These are phyloP conservation scores for Bruguiera sexangula DNA, from an alignment of 345 rosid species.

Conservation along the genomic window DNA sequence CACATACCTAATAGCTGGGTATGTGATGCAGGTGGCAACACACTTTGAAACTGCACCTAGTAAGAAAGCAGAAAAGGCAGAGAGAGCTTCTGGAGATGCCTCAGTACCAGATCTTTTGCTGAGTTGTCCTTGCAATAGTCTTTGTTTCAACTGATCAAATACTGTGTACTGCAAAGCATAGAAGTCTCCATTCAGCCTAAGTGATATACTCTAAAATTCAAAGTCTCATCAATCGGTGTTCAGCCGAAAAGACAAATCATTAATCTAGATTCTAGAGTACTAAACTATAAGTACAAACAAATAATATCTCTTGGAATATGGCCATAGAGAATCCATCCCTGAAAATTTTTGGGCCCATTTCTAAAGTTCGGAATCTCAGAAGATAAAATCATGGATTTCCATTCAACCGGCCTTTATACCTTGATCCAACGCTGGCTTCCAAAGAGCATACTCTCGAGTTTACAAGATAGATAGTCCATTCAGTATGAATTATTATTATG, in stretches of 20 bases:
- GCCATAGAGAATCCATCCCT: not conserved
- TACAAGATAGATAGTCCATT: too few species aligned
- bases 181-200: not conserved
- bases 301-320: not conserved
- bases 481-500: too few species aligned
- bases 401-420: not conserved
- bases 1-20: conserved; percentile 26
- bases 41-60: conserved; percentile 33
- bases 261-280: not conserved
- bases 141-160: conserved; percentile 34
- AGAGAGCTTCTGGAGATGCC: conserved; percentile 22
- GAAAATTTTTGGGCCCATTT: not conserved
- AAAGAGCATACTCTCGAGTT: too few species aligned
- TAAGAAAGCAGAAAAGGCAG: conserved; percentile 27
- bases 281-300: not conserved
- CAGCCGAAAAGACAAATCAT: not conserved
- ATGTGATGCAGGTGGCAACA: conserved; percentile 28
- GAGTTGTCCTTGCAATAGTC: conserved; percentile 17
- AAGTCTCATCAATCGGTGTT: not conserved
- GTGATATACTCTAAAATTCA: not conserved
- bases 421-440: too few species aligned
- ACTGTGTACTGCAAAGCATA: conserved; percentile 27
- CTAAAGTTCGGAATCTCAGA: not conserved
- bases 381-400: not conserved
- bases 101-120: conserved; percentile 13